Evolutionary conservation across 352 stramenopile species (phyloP).

Genomic region (Globisporangium irregulare): DNA sequence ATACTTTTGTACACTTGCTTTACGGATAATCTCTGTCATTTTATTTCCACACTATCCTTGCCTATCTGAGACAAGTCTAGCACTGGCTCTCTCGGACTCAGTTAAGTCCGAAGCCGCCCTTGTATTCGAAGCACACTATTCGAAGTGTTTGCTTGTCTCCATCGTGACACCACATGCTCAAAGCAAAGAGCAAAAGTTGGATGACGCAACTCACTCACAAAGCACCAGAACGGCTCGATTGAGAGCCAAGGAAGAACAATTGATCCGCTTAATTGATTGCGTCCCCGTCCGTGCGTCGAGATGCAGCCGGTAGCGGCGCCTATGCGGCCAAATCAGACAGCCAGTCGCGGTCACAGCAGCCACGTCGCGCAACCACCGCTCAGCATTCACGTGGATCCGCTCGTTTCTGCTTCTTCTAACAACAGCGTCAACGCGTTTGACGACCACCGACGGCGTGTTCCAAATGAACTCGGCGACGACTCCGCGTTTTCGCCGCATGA

Average conservation of each 20-base stretch:
- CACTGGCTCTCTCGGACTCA: neutral
- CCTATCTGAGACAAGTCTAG: too few relatives aligned
- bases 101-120: neutral
- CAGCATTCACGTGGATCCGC: neutral
- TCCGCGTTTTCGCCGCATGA: neutral
- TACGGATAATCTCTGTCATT: too few relatives aligned
- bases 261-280: neutral
- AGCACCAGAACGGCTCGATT: neutral
- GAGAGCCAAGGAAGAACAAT: neutral
- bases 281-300: conserved; percentile 2
- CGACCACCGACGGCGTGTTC: neutral
- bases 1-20: too few relatives aligned
- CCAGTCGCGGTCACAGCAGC: too few relatives aligned
- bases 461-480: neutral
- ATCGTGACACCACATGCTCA: neutral
- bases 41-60: too few relatives aligned
- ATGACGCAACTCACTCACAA: conserved; percentile 9
- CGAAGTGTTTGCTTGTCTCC: neutral
- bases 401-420: neutral
- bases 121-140: neutral
- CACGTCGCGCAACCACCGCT: neutral
- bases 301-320: conserved; percentile 3
- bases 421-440: neutral
- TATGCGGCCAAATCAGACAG: neutral
- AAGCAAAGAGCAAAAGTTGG: neutral